A percentile compares a stretch with the other conserved stretches of the same genome.
Evolutionary conservation across 2,329 filamentous ascomycete genomes (phyloP).

Genomic region (Didymella lethalis): DNA sequence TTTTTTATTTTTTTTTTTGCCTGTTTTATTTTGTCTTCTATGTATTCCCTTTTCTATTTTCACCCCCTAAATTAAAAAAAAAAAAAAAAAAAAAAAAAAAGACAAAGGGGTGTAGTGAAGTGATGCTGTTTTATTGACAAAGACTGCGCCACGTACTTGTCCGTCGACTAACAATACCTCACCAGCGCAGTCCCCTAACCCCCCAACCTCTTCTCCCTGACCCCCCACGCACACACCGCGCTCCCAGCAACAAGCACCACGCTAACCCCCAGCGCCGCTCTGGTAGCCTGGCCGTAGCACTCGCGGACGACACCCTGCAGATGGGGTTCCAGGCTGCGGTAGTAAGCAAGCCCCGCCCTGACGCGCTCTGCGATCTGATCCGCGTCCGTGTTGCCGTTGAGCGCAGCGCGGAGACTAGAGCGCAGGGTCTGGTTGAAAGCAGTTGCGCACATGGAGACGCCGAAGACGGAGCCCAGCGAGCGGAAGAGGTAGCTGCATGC

Average conservation of each 20-base stretch:
- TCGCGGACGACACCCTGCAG: conserved; percentile 66
- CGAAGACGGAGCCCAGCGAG: conserved; percentile 70
- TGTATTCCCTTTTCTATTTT: too few relatives aligned
- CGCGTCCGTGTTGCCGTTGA: conserved; percentile 67
- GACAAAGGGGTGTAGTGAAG: too few relatives aligned
- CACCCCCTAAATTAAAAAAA: too few relatives aligned
- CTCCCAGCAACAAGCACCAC: conserved; percentile 61
- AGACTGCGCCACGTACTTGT: too few relatives aligned
- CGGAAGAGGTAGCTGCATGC: conserved; percentile 85
- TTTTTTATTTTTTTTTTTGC: too few relatives aligned
- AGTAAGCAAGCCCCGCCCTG: conserved; percentile 73
- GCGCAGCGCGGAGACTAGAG: conserved; percentile 60
- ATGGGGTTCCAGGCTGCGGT: conserved; percentile 68
- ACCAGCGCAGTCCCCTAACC: neutral
- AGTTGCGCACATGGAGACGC: conserved; percentile 74
- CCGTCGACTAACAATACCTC: too few relatives aligned
- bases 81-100: too few relatives aligned
- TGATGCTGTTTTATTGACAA: too few relatives aligned
- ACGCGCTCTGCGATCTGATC: conserved; percentile 73
- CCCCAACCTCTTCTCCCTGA: conserved; percentile 54
- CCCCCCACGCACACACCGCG: conserved; percentile 55
- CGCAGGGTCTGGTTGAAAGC: conserved; percentile 75
- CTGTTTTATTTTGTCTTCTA: too few relatives aligned
- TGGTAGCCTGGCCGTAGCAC: conserved; percentile 69
- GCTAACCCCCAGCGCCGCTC: conserved; percentile 61